phyloP scores from a whole-genome alignment of 2,329 filamentous ascomycete genomes.

The Metarhizium humberi region DNA sequence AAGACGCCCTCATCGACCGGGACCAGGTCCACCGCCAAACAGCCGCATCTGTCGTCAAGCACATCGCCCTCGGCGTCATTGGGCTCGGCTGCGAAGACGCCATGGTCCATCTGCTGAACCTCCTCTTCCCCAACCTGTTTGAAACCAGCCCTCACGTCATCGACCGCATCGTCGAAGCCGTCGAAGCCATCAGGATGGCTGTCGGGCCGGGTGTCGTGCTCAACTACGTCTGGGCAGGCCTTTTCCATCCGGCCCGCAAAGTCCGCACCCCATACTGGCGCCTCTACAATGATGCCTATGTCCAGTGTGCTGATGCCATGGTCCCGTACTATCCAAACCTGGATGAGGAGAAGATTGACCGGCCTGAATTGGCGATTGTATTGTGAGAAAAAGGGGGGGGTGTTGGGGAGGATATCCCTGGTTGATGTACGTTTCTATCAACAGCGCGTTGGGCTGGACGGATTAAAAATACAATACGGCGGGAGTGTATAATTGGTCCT shows the following conservation, averaged over 20 bases:
- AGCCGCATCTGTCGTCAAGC: slow-evolving; percentile 92
- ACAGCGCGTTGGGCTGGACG: neutral
- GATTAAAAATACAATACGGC: neutral
- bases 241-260: slow-evolving; percentile 95
- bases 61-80: slow-evolving; percentile 94
- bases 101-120: slow-evolving; percentile 94
- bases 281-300: slow-evolving; percentile 94
- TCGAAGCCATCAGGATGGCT: slow-evolving; percentile 89
- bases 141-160: slow-evolving; percentile 98
- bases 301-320: slow-evolving; percentile 87
- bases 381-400: slow-evolving; percentile 43
- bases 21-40: slow-evolving; percentile 98
- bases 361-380: slow-evolving; percentile 76
- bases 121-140: slow-evolving; percentile 94
- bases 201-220: slow-evolving; percentile 87
- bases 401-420: neutral
- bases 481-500: neutral
- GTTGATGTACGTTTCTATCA: neutral
- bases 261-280: slow-evolving; percentile 94
- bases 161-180: slow-evolving; percentile 93
- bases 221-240: slow-evolving; percentile 96
- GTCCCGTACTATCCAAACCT: slow-evolving; percentile 91
- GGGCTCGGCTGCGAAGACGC: slow-evolving; percentile 96
- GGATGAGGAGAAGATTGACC: slow-evolving; percentile 68
- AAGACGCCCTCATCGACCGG: slow-evolving; percentile 93